Base-by-base conservation (phyloP, 2,329 filamentous ascomycete genomes). In the Plectosphaerella plurivora region DNA sequence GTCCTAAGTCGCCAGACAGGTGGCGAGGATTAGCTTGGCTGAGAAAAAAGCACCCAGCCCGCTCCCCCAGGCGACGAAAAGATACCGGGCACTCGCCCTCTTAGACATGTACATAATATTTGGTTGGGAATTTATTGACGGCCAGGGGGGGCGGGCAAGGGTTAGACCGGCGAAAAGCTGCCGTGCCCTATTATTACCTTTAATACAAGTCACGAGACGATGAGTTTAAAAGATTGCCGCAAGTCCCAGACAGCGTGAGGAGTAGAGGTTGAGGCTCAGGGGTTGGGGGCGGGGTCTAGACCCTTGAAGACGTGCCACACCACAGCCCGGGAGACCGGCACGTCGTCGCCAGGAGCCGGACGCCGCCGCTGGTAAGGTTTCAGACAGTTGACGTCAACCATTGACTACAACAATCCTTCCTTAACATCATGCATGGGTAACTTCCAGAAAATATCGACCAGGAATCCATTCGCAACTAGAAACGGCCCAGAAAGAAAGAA, bases 1-100 rank as follows among this genome's bases (percentile, higher is more conserved):
- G 60, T 59, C 59, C 51, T 63, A 55, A 59, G 44, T 15, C 37
- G 3, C 14, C 24, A 14, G 37, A 8, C 9, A 14, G 37, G 28
- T 33, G 28, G 9, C 28, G 11, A 9, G 28, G 28, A 33, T 22
- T 5, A 22, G 22, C 22, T 3, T 22, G 22, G 22, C 5, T 22
- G 3, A 22, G 22, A 5, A 22, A 22, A 5, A 22, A 22, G 5
- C 22, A 22, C 22, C 22, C 22, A 22, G 22, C 22, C 22, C 22
- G 22, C 22, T 22, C 22, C 22, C 22, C 22, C 22, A 22, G 22
- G 28, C 8, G 11, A 33, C 28, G 28, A 33, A 33, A 33, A 33
- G 28, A 33, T 33, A 33, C 8, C 28, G 28, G 28, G 28, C 11
- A 8, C 3, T 10, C 28, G 28, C 28, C 28, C 28, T 3, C 7